Conservation (phyloP, 2,329 filamentous ascomycete species). For the Aspergillus calidoustus region DNA sequence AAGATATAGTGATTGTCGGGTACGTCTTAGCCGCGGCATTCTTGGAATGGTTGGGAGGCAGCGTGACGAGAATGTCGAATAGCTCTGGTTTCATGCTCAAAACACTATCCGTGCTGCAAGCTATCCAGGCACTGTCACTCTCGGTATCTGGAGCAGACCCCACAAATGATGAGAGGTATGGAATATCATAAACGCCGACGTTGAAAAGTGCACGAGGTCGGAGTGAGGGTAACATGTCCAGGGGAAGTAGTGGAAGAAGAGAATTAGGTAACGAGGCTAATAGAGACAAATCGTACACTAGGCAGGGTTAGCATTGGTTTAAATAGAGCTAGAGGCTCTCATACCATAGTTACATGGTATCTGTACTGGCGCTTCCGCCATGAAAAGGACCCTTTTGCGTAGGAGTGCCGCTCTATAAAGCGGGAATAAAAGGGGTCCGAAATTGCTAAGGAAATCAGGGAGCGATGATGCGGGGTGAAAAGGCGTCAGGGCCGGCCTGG, state of each 20-base stretch:
- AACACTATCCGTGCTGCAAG: slow-evolving; percentile 94
- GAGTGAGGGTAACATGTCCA: slow-evolving; percentile 62
- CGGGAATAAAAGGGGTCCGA: slow-evolving; percentile 90
- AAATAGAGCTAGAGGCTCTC: slow-evolving; percentile 26
- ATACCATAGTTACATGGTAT: slow-evolving; percentile 86
- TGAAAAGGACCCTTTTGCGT: slow-evolving; percentile 84
- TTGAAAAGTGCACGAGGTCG: slow-evolving; percentile 85
- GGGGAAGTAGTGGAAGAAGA: slow-evolving; percentile 70
- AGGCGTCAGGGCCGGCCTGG: slow-evolving; percentile 66
- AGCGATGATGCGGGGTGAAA: slow-evolving; percentile 89
- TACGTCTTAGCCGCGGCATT: slow-evolving; percentile 67
- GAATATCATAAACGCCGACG: slow-evolving; percentile 90
- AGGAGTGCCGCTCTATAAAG: slow-evolving; percentile 85
- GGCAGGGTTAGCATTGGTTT: slow-evolving; percentile 27
- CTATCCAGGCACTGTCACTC: slow-evolving; percentile 74
- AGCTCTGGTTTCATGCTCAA: slow-evolving; percentile 82
- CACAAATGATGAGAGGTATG: slow-evolving; percentile 72
- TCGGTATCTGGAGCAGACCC: slow-evolving; percentile 42
- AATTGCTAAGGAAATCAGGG: slow-evolving; percentile 74
- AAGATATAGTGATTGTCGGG: slow-evolving; percentile 71
- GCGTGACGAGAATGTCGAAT: slow-evolving; percentile 86
- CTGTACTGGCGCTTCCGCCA: slow-evolving; percentile 84
- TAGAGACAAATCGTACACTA: slow-evolving; percentile 93
- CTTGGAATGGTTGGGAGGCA: slow-evolving; percentile 68
- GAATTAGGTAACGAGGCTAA: slow-evolving; percentile 84